These are phyloP conservation scores for Cynara cardunculus DNA, from an alignment of 129 eudicot genomes.

Conservation along the genomic window DNA sequence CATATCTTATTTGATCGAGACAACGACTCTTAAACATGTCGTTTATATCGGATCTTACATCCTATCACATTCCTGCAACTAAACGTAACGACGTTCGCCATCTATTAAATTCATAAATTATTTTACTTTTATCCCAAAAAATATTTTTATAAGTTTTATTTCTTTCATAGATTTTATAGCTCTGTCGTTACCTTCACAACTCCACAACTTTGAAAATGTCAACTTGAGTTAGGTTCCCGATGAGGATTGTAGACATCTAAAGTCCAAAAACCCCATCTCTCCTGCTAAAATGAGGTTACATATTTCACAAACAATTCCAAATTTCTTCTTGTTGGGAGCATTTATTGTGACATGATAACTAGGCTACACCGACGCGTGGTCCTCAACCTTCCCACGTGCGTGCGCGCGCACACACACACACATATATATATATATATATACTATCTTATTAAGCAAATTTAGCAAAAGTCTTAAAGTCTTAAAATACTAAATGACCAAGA, in stretches of 20 bases:
- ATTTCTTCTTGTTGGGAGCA: not conserved
- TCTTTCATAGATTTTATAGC: not conserved
- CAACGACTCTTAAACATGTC: not conserved
- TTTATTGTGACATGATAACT: not conserved
- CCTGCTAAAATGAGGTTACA: not conserved
- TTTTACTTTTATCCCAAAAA: not conserved
- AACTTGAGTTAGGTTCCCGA: not conserved
- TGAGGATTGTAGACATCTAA: not conserved
- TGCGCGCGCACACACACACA: no score
- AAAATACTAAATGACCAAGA: no score
- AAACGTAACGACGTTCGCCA: not conserved
- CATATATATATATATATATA: no score
- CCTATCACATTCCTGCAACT: not conserved
- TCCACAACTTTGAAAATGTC: not conserved
- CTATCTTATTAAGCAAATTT: no score
- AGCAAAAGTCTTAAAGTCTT: no score
- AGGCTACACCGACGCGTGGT: not conserved
- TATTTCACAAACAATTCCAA: not conserved
- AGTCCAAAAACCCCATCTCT: not conserved
- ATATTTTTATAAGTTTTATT: not conserved
- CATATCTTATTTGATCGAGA: not conserved
- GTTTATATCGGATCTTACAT: not conserved
- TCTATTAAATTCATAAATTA: not conserved
- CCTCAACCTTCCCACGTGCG: not conserved
- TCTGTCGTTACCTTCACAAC: not conserved